These are phyloP conservation scores for Metarhizium sp. DNA, from an alignment of 2,329 filamentous ascomycete species.

Conservation along the genomic window DNA sequence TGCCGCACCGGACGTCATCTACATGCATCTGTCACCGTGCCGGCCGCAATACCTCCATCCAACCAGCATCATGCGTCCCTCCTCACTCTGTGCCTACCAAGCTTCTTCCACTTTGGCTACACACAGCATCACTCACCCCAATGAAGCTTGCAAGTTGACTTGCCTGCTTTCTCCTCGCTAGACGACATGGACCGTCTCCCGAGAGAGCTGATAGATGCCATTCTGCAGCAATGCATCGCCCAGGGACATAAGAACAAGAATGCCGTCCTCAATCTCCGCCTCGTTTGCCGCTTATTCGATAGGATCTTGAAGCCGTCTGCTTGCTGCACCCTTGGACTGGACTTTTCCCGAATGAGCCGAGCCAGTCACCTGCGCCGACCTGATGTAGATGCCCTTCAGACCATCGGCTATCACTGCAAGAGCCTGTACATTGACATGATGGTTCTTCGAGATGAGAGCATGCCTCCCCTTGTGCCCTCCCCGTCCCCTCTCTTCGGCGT, in stretches of 20 bases:
- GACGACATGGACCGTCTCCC: slow-evolving; percentile 35
- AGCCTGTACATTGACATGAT: slow-evolving; percentile 43
- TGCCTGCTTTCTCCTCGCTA: neutral
- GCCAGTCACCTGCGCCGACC: slow-evolving; percentile 22
- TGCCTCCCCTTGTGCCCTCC: slow-evolving; percentile 7
- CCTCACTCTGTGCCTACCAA: no score
- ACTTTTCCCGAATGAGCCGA: slow-evolving; percentile 37
- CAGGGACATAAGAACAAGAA: slow-evolving; percentile 39
- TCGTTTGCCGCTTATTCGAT: slow-evolving; percentile 41
- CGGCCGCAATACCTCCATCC: no score
- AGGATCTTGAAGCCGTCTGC: slow-evolving; percentile 33
- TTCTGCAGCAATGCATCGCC: slow-evolving; percentile 33
- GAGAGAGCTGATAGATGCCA: slow-evolving; percentile 35
- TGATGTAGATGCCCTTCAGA: slow-evolving; percentile 31
- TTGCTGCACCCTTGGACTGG: slow-evolving; percentile 38
- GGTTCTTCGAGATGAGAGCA: slow-evolving; percentile 42
- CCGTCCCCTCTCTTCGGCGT: neutral
- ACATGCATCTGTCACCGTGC: no score
- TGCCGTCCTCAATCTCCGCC: slow-evolving; percentile 31
- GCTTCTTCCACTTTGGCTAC: no score
- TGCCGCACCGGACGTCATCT: no score
- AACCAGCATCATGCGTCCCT: no score
- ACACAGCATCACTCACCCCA: neutral
- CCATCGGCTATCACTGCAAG: slow-evolving; percentile 37
- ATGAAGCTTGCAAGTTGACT: neutral